phyloP scores from a whole-genome alignment of 164 flowering plant species.

The Umbellularia californica region DNA sequence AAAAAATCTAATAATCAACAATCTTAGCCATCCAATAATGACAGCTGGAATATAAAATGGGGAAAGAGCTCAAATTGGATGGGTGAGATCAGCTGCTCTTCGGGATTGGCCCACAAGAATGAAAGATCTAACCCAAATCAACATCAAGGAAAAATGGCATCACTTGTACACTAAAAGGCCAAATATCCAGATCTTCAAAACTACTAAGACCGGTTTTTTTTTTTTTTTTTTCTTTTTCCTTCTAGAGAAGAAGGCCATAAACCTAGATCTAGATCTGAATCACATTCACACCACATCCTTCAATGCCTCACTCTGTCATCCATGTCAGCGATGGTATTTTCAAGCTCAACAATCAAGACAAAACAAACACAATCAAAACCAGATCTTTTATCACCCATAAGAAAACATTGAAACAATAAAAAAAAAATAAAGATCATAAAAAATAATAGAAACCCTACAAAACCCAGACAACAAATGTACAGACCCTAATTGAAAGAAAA shows the following conservation, averaged over 20 bases:
- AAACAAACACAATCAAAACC: background rate
- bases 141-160: too few relatives aligned
- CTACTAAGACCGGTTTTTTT: too few relatives aligned
- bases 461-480: background rate
- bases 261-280: conserved; percentile 1
- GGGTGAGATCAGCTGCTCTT: too few relatives aligned
- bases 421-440: background rate
- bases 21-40: too few relatives aligned
- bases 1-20: too few relatives aligned
- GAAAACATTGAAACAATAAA: background rate
- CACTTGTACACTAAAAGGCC: background rate
- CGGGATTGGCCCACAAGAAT: too few relatives aligned
- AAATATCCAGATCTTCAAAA: background rate
- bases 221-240: too few relatives aligned
- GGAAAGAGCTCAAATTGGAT: too few relatives aligned
- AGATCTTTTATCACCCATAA: background rate
- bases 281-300: background rate
- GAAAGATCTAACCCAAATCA: too few relatives aligned
- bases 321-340: background rate
- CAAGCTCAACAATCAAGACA: background rate
- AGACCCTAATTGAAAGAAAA: background rate
- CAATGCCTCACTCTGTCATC: background rate
- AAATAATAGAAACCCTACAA: too few relatives aligned
- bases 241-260: background rate
- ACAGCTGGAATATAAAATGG: too few relatives aligned